These are phyloP conservation scores for Peronospora belbahrii DNA, from an alignment of 352 stramenopile species.

Conservation along the genomic window DNA sequence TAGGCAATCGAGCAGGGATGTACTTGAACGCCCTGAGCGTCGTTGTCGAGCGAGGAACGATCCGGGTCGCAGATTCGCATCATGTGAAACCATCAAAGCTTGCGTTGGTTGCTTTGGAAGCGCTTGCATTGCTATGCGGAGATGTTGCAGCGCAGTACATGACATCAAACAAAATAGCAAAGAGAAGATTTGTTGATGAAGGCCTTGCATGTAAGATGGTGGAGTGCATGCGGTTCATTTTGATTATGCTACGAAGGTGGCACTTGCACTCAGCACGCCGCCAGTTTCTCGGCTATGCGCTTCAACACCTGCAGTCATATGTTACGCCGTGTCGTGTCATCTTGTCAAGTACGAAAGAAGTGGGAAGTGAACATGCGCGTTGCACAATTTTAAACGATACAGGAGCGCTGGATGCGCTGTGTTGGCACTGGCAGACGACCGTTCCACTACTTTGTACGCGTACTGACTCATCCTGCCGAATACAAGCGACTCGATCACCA, in stretches of 20 bases:
- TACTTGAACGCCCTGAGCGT: constrained; percentile 16
- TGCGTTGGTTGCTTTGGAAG: constrained; percentile 42
- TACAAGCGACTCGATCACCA: constrained; percentile 16
- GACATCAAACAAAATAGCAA: constrained; percentile 4
- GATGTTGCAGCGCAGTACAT: constrained; percentile 21
- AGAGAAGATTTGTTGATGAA: background rate
- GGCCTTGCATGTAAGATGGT: constrained; percentile 10
- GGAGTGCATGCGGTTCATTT: constrained; percentile 9
- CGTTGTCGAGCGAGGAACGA: constrained; percentile 15
- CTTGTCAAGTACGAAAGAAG: constrained; percentile 3
- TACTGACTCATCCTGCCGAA: constrained; percentile 19
- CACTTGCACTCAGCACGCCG: constrained; percentile 19
- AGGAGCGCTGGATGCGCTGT: constrained; percentile 25
- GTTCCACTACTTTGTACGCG: constrained; percentile 44
- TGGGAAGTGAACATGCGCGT: background rate
- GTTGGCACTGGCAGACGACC: constrained; percentile 59
- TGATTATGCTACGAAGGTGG: constrained; percentile 18
- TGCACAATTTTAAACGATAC: background rate
- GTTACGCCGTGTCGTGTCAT: constrained; percentile 6
- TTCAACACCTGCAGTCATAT: constrained; percentile 28
- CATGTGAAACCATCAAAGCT: constrained; percentile 48
- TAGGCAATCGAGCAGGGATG: constrained; percentile 4
- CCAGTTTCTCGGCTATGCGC: constrained; percentile 19
- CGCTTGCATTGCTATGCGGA: constrained; percentile 34
- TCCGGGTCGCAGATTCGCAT: constrained; percentile 8